A percentile compares a stretch with the other conserved stretches of the same genome.
Conservation (phyloP, 1,284 basidiomycete genomes). For the Pseudozyma hubeiensis region DNA sequence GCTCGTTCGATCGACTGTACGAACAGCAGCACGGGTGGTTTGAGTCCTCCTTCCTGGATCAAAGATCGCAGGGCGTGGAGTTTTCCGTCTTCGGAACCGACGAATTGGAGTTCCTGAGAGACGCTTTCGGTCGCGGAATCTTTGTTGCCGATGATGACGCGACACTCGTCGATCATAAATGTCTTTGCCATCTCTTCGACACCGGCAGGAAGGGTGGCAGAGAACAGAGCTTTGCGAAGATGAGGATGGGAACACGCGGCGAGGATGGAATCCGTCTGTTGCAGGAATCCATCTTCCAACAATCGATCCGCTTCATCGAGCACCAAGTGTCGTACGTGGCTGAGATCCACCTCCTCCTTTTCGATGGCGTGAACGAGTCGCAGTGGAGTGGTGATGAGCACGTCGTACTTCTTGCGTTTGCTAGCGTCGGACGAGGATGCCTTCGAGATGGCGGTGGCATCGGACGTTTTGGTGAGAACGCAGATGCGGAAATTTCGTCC, state of each 20-base stretch:
- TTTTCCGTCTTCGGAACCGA: constrained; percentile 92
- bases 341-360: constrained; percentile 59
- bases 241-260: constrained; percentile 80
- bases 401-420: constrained; percentile 55
- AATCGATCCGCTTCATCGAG: constrained; percentile 71
- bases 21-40: constrained; percentile 92
- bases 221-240: constrained; percentile 89
- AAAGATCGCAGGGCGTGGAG: constrained; percentile 81
- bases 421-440: constrained; percentile 22
- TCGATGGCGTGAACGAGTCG: constrained; percentile 64
- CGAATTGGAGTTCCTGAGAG: constrained; percentile 86
- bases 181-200: constrained; percentile 87
- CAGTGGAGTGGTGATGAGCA: constrained; percentile 66
- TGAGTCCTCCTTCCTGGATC: constrained; percentile 81
- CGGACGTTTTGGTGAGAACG: constrained; percentile 56
- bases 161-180: constrained; percentile 74
- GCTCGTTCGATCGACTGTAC: constrained; percentile 92
- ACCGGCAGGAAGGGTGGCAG: constrained; percentile 89
- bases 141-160: constrained; percentile 72
- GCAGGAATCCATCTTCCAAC: constrained; percentile 85
- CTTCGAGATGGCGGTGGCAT: constrained; percentile 23
- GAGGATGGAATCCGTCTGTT: constrained; percentile 89
- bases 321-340: constrained; percentile 58
- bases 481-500: constrained; percentile 55
- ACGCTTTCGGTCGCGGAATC: constrained; percentile 84